phyloP scores from a whole-genome alignment of 331 rosid species.

The Quercus phellos region DNA sequence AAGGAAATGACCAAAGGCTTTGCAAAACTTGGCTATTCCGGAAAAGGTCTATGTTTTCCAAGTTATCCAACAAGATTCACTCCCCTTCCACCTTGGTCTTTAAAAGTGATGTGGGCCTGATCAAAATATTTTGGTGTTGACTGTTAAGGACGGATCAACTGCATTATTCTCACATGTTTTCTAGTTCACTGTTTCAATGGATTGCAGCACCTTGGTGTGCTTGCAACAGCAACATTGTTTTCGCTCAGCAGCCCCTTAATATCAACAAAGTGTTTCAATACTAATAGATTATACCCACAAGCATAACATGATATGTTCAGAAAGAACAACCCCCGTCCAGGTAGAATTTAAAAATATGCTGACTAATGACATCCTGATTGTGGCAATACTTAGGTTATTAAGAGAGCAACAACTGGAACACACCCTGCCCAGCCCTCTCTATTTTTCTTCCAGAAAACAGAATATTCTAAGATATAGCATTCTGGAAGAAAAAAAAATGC shows the following conservation, averaged over 20 bases:
- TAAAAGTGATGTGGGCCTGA: background rate
- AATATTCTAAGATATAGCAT: background rate
- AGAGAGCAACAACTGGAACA: background rate
- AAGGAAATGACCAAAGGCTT: background rate
- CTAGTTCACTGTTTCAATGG: background rate
- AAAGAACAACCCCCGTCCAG: too few species aligned
- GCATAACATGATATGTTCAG: background rate
- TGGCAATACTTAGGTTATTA: background rate
- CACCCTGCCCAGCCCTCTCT: background rate
- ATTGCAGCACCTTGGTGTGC: background rate
- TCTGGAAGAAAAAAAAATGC: background rate
- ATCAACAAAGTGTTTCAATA: background rate
- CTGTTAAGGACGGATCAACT: background rate
- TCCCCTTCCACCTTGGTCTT: background rate
- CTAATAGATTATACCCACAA: background rate
- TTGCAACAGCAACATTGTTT: background rate
- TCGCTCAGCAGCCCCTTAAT: background rate
- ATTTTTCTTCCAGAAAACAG: background rate
- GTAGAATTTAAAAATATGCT: background rate
- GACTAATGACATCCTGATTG: background rate
- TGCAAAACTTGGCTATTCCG: background rate
- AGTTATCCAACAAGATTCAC: background rate
- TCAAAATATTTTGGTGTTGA: background rate
- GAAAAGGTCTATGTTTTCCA: background rate
- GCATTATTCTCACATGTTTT: background rate